These are phyloP conservation scores for Coniophora puteana DNA, from an alignment of 1,284 basidiomycete genomes.

Conservation along the genomic window DNA sequence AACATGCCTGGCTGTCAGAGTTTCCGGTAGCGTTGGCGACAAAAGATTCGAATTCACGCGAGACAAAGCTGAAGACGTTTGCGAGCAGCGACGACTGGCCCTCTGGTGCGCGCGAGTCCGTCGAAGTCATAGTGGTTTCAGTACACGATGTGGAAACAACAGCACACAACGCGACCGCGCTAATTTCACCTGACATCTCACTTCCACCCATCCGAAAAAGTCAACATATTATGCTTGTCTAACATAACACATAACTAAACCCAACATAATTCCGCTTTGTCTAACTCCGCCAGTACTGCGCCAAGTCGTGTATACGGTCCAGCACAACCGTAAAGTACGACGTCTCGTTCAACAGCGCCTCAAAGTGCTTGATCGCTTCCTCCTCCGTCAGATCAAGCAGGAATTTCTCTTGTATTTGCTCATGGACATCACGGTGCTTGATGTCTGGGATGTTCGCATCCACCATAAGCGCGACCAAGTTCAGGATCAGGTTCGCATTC, in stretches of 20 bases:
- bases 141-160: too few relatives aligned
- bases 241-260: too few relatives aligned
- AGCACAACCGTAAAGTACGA: conserved; percentile 92
- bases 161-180: too few relatives aligned
- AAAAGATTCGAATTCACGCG: conserved; percentile 69
- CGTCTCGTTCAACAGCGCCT: conserved; percentile 90
- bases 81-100: too few relatives aligned
- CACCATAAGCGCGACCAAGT: conserved; percentile 95
- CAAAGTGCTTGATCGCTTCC: conserved; percentile 96
- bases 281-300: conserved; percentile 79
- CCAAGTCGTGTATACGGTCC: conserved; percentile 86
- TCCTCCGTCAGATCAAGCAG: conserved; percentile 91
- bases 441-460: conserved; percentile 99
- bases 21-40: conserved; percentile 60
- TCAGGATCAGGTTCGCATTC: conserved; percentile 97
- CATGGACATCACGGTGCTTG: conserved; percentile 82
- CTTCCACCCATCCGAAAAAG: too few relatives aligned
- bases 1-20: too few relatives aligned
- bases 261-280: too few relatives aligned
- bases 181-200: too few relatives aligned
- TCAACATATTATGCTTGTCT: too few relatives aligned
- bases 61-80: conserved; percentile 63
- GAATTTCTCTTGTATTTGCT: conserved; percentile 96
- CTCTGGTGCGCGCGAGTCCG: too few relatives aligned
- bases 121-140: too few relatives aligned